Evolutionary conservation across 352 stramenopile species (phyloP), one percentile per base, ranked within the genome.

Genomic region (Phytopythium boreale): DNA sequence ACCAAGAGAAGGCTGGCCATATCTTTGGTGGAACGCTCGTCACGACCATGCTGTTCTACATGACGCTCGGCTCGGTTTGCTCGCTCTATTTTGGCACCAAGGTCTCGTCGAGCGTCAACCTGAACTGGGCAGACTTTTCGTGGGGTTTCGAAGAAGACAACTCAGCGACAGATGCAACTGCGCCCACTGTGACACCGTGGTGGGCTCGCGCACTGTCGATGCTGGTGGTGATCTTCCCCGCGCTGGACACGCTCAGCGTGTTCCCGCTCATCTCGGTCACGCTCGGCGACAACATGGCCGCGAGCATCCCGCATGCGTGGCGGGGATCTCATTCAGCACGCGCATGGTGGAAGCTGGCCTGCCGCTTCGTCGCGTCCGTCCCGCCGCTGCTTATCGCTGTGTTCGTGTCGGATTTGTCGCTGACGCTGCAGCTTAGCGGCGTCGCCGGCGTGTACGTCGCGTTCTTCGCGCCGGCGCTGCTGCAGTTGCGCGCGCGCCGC

Each of bases 251-350:
- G 12, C 69, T 97, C 58, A 96, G 85, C 56, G 87, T 97, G 31
- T 97, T 96, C 63, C 90, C 90, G n/a, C 69, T 97, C 31, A 97
- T 97, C 74, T 93, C 88, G 0, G 90, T 95, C 49, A 97, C 90
- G 20, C 77, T 97, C n/a, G 90, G 90, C 27, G 89, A 96, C 70
- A 97, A 96, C 72, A 88, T 97, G 69, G 77, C 84, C 0, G 83
- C 82, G 4, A 75, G 91, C 24, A 59, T 89, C 26, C 79, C 80
- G 5, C 65, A 74, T 37, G 43, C 36, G 19, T 89, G 79, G 82
- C 27, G 53, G 61, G 69, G 4, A 71, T 59, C 36, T 53, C 70
- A 2, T 57, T 72, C 26, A 68, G 72, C 34, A 10, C 75, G 70
- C 34, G 52, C 67, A 15, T 84, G 80, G n/a, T 91, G 72, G 72